Base-by-base conservation (phyloP, 257 asterid species). In the Solanum megistacrolobum region DNA sequence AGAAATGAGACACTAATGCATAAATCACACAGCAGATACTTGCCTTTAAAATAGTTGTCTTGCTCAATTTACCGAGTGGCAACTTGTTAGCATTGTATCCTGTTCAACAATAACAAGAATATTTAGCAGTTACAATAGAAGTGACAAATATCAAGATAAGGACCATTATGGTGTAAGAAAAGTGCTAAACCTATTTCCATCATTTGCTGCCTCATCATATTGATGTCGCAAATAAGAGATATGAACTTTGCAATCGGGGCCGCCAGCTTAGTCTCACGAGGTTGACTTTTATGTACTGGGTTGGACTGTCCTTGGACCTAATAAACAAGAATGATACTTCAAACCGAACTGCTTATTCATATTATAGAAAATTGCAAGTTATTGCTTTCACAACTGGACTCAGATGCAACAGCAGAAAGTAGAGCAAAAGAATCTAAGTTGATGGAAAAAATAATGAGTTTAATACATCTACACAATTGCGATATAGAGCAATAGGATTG, bases 191-290 rank as follows among this genome's bases (percentile, higher is more conserved):
- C 98, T 93, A 96, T 95, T 91, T 96, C 99, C 92, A 94, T 93
- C 99, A 96, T 96, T 84, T 95, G 99, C 87, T 96, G 98, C 93
- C 90, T 93, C 99, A 96, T 96, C 99, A 96, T 96, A 92, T 96
- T 95, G 88, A 92, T 87, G 87, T 92, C 95, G 92, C 98, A 96
- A 86, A 96, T 93, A 90, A 94, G 98, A 83, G 98, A 95, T 81
- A 95, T 91, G 93, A 96, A 95, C 91, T 94, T 94, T 83, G 98
- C 98, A 89, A 96, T 89, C 21, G 94, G 94, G 41, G 93, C 90
- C 87, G 92, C 99, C 90, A 95, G 90, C 93, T 95, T 93, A 41
- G 98, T 92, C 91, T 95, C 98, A 89, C 89, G 91, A 36, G 94
- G 93, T 91, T 92, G 92, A 72, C 48, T 84, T 86, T 89, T 82